Percentiles rank a stretch among this genome's conserved stretches.
Conservation (phyloP, 176 grass and related monocot species). For the Pontederia paniculata region DNA sequence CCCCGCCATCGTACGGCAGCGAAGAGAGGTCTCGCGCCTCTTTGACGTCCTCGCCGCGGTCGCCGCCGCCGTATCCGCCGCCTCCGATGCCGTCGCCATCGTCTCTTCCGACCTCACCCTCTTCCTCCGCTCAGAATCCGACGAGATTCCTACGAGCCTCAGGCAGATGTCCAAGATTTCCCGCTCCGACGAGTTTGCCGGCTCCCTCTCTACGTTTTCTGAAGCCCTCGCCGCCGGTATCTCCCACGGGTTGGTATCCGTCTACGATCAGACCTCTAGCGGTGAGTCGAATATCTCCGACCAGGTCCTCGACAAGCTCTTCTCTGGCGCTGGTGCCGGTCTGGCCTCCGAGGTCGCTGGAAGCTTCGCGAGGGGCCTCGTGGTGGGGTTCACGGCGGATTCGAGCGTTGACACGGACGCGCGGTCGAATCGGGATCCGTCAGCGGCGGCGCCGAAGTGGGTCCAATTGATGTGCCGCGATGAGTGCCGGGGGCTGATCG, state of each 20-base stretch:
- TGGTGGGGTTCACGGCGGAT: constrained; percentile 31
- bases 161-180: constrained; percentile 63
- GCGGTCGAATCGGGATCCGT: constrained; percentile 5
- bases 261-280: constrained; percentile 4
- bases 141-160: constrained; percentile 59
- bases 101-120: constrained; percentile 55
- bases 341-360: constrained; percentile 56
- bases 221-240: constrained; percentile 52
- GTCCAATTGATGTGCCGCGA: constrained; percentile 43
- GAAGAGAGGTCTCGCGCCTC: constrained; percentile 40
- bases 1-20: constrained; percentile 43
- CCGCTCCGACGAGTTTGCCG: constrained; percentile 54
- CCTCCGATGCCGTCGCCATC: constrained; percentile 49
- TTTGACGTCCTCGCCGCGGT: constrained; percentile 37
- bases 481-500: constrained; percentile 37
- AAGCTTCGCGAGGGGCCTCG: constrained; percentile 61
- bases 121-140: constrained; percentile 63
- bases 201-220: constrained; percentile 41
- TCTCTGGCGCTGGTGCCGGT: constrained; percentile 51
- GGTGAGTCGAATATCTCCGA: constrained; percentile 27
- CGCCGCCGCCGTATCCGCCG: constrained; percentile 44
- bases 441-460: constrained; percentile 35
- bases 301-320: constrained; percentile 67
- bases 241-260: constrained; percentile 22
- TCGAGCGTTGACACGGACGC: not conserved